phyloP scores from a whole-genome alignment of 2,329 filamentous ascomycete species.

The Arthrocladium fulminans region DNA sequence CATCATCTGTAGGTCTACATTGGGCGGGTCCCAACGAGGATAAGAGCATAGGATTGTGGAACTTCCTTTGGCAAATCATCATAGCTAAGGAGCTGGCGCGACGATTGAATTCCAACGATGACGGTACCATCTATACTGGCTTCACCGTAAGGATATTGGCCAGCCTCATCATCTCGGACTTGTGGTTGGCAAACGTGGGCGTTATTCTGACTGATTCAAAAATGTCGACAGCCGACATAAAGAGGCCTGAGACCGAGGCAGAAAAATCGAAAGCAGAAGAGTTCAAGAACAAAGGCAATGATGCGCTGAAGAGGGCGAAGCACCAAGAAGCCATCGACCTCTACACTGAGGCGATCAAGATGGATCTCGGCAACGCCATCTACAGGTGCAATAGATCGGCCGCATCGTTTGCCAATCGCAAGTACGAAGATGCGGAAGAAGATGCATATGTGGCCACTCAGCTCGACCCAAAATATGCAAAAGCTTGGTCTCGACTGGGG shows the following conservation, averaged over 20 bases:
- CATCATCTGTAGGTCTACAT: neutral
- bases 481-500: neutral
- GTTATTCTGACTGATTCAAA: constrained; percentile 7
- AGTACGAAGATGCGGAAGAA: neutral
- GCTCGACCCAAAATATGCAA: neutral
- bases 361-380: constrained; percentile 9
- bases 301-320: constrained; percentile 6
- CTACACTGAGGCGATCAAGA: constrained; percentile 12
- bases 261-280: constrained; percentile 5
- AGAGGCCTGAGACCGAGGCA: constrained; percentile 9
- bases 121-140: constrained; percentile 9
- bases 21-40: neutral
- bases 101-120: constrained; percentile 1
- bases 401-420: constrained; percentile 6
- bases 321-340: constrained; percentile 10
- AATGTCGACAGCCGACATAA: neutral
- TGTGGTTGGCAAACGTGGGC: constrained; percentile 11
- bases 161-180: constrained; percentile 9
- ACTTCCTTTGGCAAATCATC: constrained; percentile 14
- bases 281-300: constrained; percentile 6
- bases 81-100: constrained; percentile 10
- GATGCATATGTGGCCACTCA: neutral
- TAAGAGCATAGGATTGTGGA: constrained; percentile 8
- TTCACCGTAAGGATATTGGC: constrained; percentile 11
- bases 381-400: constrained; percentile 8